Percentiles rank a stretch among this genome's conserved stretches.
These are phyloP conservation scores for Sporothrix curviconia DNA, from an alignment of 2,329 filamentous ascomycete species.

Conservation along the genomic window DNA sequence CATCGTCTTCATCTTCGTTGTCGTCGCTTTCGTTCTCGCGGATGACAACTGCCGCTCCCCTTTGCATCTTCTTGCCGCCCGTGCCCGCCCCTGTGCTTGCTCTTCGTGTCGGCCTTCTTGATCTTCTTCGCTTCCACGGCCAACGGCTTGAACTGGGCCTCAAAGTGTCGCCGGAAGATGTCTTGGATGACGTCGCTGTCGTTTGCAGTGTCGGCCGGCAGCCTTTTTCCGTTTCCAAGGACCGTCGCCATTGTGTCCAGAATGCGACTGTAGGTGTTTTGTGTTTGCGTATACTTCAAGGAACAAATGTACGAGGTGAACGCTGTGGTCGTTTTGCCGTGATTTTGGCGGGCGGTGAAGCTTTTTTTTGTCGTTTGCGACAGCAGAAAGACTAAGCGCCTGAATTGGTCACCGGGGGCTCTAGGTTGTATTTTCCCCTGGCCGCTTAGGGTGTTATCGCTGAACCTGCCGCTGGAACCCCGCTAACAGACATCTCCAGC, in stretches of 20 bases:
- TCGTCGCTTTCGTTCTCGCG: slow-evolving; percentile 2
- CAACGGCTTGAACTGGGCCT: slow-evolving; percentile 77
- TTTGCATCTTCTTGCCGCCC: slow-evolving; percentile 29
- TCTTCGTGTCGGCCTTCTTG: slow-evolving; percentile 22
- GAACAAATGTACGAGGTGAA: no score
- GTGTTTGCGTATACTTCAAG: no score
- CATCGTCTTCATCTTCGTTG: slow-evolving; percentile 4
- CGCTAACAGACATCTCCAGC: background rate
- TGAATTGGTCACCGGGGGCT: background rate
- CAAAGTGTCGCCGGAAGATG: slow-evolving; percentile 78
- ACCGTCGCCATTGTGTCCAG: slow-evolving; percentile 33
- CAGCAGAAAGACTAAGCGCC: background rate
- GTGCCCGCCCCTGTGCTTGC: slow-evolving; percentile 25
- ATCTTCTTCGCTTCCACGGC: slow-evolving; percentile 24
- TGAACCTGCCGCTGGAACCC: no score
- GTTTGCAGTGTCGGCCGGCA: slow-evolving; percentile 16
- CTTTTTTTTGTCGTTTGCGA: background rate
- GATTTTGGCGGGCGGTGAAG: slow-evolving; percentile 11
- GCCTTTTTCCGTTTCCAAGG: slow-evolving; percentile 45
- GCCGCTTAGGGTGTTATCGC: no score
- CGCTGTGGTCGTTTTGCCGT: no score
- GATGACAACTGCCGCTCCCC: slow-evolving; percentile 12
- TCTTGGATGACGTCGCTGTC: slow-evolving; percentile 56
- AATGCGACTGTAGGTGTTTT: no score
- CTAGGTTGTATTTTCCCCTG: background rate